Conservation (phyloP, 371 early-diverging fungal genomes). For the Haplosporangium sp. region DNA sequence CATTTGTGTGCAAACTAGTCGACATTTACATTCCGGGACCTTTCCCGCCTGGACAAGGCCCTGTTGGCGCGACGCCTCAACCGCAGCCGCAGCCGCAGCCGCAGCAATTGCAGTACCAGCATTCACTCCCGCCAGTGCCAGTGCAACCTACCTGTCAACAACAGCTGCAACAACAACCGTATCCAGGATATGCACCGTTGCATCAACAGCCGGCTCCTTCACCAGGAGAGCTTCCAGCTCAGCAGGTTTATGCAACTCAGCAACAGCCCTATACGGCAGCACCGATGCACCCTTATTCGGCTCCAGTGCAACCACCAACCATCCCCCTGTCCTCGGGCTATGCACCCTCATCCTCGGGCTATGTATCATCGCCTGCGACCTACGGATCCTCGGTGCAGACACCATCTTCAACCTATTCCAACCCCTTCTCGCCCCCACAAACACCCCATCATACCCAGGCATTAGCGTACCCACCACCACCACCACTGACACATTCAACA, state of each 20-base stretch:
- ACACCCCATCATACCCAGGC: slow-evolving; percentile 16
- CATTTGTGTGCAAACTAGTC: slow-evolving; percentile 1
- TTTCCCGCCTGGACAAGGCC: slow-evolving; percentile 52
- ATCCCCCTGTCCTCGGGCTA: slow-evolving; percentile 6
- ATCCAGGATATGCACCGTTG: neutral
- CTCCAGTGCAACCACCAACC: neutral
- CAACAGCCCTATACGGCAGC: slow-evolving; percentile 5
- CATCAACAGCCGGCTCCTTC: slow-evolving; percentile 1
- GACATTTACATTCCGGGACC: slow-evolving; percentile 50
- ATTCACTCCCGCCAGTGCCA: slow-evolving; percentile 11
- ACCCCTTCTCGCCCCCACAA: slow-evolving; percentile 27
- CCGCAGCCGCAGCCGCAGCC: slow-evolving; percentile 6
- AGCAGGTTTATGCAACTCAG: neutral
- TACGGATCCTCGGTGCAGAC: slow-evolving; percentile 10
- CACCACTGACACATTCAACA: slow-evolving; percentile 3
- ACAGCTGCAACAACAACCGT: slow-evolving; percentile 6
- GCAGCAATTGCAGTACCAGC: slow-evolving; percentile 8
- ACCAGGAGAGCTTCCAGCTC: neutral
- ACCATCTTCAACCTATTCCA: slow-evolving; percentile 8
- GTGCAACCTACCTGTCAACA: slow-evolving; percentile 2
- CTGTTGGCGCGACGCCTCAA: slow-evolving; percentile 2
- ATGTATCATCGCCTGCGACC: neutral
- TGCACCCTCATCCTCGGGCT: slow-evolving; percentile 1
- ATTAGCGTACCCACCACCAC: neutral
- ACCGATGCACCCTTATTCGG: neutral